A percentile compares a stretch with the other conserved stretches of the same genome.
phyloP scores from a whole-genome alignment of 2,329 filamentous ascomycete genomes.

The Didymella sp. region DNA sequence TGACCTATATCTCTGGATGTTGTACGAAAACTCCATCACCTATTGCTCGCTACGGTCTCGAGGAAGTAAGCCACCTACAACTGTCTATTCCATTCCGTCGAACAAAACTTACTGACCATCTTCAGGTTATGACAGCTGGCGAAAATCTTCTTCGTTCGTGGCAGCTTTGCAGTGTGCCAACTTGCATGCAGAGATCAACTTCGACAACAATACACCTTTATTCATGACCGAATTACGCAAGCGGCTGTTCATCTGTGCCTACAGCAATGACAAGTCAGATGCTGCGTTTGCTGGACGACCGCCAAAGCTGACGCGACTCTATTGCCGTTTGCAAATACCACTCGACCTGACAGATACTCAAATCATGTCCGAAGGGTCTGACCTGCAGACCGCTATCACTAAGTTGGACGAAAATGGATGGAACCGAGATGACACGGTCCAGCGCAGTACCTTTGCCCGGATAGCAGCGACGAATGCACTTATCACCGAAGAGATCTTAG shows the following conservation, averaged over 20 bases:
- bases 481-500: constrained; percentile 66
- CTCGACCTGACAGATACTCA: constrained; percentile 62
- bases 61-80: constrained; percentile 33
- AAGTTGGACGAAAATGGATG: constrained; percentile 60
- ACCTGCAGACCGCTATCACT: constrained; percentile 49
- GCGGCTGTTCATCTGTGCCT: constrained; percentile 40
- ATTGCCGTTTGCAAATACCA: constrained; percentile 61
- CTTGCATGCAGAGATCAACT: constrained; percentile 45
- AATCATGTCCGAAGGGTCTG: constrained; percentile 54
- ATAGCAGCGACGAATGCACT: constrained; percentile 57
- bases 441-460: constrained; percentile 56
- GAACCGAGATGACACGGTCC: constrained; percentile 56
- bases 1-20: constrained; percentile 45
- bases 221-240: constrained; percentile 49
- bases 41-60: constrained; percentile 38
- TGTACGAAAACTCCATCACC: constrained; percentile 40
- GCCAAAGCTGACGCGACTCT: constrained; percentile 60
- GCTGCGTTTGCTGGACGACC: constrained; percentile 64
- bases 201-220: constrained; percentile 44
- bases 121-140: constrained; percentile 40
- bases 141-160: constrained; percentile 41
- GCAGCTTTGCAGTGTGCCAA: constrained; percentile 48
- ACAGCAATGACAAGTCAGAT: constrained; percentile 57
- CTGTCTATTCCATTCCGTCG: background rate
- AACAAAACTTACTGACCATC: background rate